Evolutionary conservation across 768 basidiomycete genomes (phyloP), one percentile per base, ranked within the genome.

Genomic region (Termitomyces sp.): DNA sequence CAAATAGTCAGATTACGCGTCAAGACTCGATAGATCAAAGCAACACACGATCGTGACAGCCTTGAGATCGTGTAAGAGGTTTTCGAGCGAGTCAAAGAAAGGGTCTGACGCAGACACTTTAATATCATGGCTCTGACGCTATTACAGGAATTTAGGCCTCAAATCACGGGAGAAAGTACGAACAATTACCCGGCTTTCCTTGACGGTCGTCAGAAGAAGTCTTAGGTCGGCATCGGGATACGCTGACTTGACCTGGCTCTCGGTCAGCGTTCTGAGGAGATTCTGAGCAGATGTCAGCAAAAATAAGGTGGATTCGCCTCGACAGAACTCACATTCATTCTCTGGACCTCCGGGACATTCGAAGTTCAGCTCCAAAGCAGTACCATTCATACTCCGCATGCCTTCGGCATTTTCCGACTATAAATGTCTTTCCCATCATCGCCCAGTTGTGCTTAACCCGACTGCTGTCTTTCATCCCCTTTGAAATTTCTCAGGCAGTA

Each of bases 1-100:
- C 64, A 69, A 58, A 71, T 65, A 59, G 61, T 58, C 46, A 58
- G 61, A 50, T 54, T 62, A 69, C 69, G 70, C 67, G 64, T 65
- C 41, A 64, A 39, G 58, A 52, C 20, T 41, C 18, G 15, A 44
- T 53, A 56, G 51, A 55, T 61, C 54, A 57, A 50, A 55, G 44
- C 55, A 54, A 78, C 79, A 64, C 66, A 87, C 86, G 72, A 87
- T 81, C 20, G 84, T 85, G 60, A 84, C 82, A 66, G 82, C 88
- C 67, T 88, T 88, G 61, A 99, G 80, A 78, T 99, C 97, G 37
- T 75, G 74, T 52, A 97, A 74, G 34, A 98, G 79, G 59, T 91
- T 90, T 67, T 99, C 97, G 51, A 98, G 79, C 0, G 92, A 91
- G 61, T 98, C 96, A 64, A 92, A 94, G 78, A 98, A 99, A 16